A percentile compares a stretch with the other conserved stretches of the same genome.
phyloP scores from a whole-genome alignment of 2,329 filamentous ascomycete genomes.

The Cytospora chrysosperma region DNA sequence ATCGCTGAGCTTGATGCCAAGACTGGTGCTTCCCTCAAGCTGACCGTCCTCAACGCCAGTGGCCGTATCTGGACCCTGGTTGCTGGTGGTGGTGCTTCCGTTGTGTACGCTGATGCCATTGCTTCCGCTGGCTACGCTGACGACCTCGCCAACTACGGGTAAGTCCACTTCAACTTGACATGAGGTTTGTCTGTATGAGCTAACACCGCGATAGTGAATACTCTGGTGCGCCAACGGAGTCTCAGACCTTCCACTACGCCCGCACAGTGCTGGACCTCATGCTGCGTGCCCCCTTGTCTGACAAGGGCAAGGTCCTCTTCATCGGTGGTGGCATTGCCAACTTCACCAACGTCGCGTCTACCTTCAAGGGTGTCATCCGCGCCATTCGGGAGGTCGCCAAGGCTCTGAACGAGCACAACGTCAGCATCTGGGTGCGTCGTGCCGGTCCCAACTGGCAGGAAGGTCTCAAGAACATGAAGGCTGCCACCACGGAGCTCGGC shows the following conservation, averaged over 20 bases:
- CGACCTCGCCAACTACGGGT: slow-evolving; percentile 93
- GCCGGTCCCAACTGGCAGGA: slow-evolving; percentile 99
- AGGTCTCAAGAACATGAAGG: slow-evolving; percentile 99
- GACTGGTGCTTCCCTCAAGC: slow-evolving; percentile 97
- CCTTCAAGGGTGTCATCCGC: slow-evolving; percentile 99
- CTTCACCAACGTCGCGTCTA: slow-evolving; percentile 99
- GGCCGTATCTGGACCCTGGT: slow-evolving; percentile 98
- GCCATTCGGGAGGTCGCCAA: slow-evolving; percentile 88
- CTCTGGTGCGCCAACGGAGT: slow-evolving; percentile 97
- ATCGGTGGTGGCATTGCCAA: slow-evolving; percentile 99
- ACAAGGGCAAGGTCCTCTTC: slow-evolving; percentile 97
- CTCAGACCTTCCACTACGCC: slow-evolving; percentile 98
- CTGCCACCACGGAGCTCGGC: slow-evolving; percentile 87
- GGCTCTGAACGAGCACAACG: slow-evolving; percentile 90
- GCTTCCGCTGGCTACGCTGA: slow-evolving; percentile 92
- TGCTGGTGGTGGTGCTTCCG: slow-evolving; percentile 97
- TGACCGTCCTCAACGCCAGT: slow-evolving; percentile 88
- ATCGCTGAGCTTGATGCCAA: slow-evolving; percentile 98
- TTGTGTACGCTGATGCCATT: slow-evolving; percentile 98
- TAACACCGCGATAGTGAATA: slow-evolving; percentile 65
- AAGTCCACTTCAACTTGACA: not conserved
- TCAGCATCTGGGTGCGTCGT: slow-evolving; percentile 91
- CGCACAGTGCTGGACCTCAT: slow-evolving; percentile 95
- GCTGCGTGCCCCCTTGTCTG: slow-evolving; percentile 81
- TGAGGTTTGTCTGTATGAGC: not conserved